Evolutionary conservation across 140 eudicot species (phyloP).

Genomic region (Ambrosia hybrid): DNA sequence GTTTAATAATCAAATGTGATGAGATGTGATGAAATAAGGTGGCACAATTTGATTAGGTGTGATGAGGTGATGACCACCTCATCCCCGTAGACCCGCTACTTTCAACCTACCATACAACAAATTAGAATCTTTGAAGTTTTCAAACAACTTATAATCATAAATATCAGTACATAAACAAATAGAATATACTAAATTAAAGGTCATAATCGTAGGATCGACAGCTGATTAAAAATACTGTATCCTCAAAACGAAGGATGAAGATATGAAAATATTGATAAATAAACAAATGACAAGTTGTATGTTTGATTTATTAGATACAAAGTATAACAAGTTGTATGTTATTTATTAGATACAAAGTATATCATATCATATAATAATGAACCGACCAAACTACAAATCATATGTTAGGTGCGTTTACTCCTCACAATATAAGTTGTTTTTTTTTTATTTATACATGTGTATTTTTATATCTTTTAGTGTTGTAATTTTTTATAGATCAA

Average conservation of each 20-base stretch:
- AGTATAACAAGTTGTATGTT: slow-evolving; percentile 12
- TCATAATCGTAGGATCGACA: slow-evolving; percentile 16
- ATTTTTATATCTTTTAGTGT: too few relatives aligned
- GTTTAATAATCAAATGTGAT: too few relatives aligned
- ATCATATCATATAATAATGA: slow-evolving; percentile 10
- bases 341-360: slow-evolving; percentile 23
- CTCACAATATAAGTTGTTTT: not conserved
- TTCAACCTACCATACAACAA: too few relatives aligned
- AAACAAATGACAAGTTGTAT: slow-evolving; percentile 20
- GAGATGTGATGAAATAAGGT: too few relatives aligned
- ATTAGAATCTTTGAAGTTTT: not conserved
- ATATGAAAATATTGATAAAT: slow-evolving; percentile 11
- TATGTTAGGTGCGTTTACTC: slow-evolving; percentile 1
- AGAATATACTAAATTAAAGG: not conserved
- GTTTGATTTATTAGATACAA: slow-evolving; percentile 29
- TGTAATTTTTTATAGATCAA: too few relatives aligned
- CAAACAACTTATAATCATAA: not conserved
- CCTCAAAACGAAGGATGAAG: slow-evolving; percentile 27
- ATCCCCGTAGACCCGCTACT: too few relatives aligned
- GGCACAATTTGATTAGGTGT: too few relatives aligned
- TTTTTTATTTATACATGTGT: not conserved
- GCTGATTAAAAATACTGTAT: slow-evolving; percentile 13
- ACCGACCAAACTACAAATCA: slow-evolving; percentile 36
- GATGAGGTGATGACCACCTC: too few relatives aligned
- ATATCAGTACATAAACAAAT: not conserved